A percentile compares a stretch with the other conserved stretches of the same genome.
Conservation (phyloP, 2,329 filamentous ascomycete species). For the Grosmannia huntii region DNA sequence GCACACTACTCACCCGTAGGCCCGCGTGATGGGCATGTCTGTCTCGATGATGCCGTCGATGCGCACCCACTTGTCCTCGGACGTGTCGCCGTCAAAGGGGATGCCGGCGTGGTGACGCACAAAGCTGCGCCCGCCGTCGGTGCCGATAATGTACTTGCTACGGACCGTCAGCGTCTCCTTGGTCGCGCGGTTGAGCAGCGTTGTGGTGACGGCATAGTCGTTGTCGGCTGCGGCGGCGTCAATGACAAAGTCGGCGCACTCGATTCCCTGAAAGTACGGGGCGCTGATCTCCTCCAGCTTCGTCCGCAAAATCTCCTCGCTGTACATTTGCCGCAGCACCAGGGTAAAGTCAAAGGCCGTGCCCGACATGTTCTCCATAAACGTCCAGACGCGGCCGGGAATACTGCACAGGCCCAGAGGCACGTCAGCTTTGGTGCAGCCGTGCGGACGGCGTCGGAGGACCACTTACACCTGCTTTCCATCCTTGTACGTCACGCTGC, state of each 20-base stretch:
- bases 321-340: slow-evolving; percentile 42
- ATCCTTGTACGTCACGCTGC: slow-evolving; percentile 34
- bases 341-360: slow-evolving; percentile 38
- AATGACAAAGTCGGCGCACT: slow-evolving; percentile 24
- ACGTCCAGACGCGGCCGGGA: slow-evolving; percentile 33
- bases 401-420: not conserved
- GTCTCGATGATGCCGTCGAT: slow-evolving; percentile 37
- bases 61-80: slow-evolving; percentile 39
- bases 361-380: slow-evolving; percentile 39
- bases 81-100: slow-evolving; percentile 34
- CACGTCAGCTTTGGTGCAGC: too few relatives aligned
- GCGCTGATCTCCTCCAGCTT: slow-evolving; percentile 23
- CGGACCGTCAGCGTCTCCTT: slow-evolving; percentile 58
- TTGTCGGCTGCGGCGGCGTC: slow-evolving; percentile 69
- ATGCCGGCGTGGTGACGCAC: slow-evolving; percentile 33
- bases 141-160: slow-evolving; percentile 37
- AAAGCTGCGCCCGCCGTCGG: slow-evolving; percentile 36
- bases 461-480: slow-evolving; percentile 26
- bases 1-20: slow-evolving; percentile 23
- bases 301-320: slow-evolving; percentile 38
- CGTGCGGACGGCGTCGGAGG: too few relatives aligned
- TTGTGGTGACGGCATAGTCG: slow-evolving; percentile 77
- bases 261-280: slow-evolving; percentile 21
- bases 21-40: slow-evolving; percentile 32
- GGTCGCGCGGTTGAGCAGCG: slow-evolving; percentile 68